Percentiles rank a stretch among this genome's conserved stretches.
These are phyloP conservation scores for Phialocephala subalpina DNA, from an alignment of 2,329 filamentous ascomycete genomes.

Conservation along the genomic window DNA sequence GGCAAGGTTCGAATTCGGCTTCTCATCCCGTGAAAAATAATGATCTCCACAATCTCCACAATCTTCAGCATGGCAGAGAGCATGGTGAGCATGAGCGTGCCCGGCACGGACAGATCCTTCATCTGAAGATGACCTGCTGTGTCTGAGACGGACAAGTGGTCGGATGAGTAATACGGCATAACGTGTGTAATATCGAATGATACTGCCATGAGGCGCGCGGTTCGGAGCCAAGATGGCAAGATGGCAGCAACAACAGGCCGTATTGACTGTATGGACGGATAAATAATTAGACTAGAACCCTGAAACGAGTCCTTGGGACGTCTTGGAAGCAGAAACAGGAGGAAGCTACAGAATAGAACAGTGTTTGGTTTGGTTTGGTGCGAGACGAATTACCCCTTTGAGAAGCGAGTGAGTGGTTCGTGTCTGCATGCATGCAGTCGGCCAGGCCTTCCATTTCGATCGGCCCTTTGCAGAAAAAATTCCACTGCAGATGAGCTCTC, in stretches of 20 bases:
- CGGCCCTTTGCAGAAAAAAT: conserved; percentile 14
- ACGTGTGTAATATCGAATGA: conserved; percentile 6
- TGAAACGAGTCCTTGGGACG: neutral
- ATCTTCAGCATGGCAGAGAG: neutral
- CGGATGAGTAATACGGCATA: conserved; percentile 8
- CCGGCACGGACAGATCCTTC: conserved; percentile 9
- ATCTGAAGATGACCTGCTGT: neutral
- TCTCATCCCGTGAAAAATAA: conserved; percentile 2
- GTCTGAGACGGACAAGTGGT: neutral
- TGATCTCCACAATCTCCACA: conserved; percentile 2
- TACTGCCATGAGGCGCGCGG: neutral
- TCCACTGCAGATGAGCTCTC: neutral
- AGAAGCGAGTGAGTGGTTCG: conserved; percentile 12
- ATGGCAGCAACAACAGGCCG: neutral
- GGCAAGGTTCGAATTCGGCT: conserved; percentile 2
- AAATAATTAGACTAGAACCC: neutral
- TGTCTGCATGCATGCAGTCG: conserved; percentile 25
- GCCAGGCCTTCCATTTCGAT: conserved; percentile 12
- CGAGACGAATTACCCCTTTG: conserved; percentile 11
- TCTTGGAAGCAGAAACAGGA: neutral
- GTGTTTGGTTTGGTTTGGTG: neutral
- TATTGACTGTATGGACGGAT: conserved; percentile 11
- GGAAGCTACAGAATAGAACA: neutral
- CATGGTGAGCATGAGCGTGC: neutral
- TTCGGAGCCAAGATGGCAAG: neutral